Conservation (phyloP, 75 land plant genomes). For the Ceratopteris richardii region DNA sequence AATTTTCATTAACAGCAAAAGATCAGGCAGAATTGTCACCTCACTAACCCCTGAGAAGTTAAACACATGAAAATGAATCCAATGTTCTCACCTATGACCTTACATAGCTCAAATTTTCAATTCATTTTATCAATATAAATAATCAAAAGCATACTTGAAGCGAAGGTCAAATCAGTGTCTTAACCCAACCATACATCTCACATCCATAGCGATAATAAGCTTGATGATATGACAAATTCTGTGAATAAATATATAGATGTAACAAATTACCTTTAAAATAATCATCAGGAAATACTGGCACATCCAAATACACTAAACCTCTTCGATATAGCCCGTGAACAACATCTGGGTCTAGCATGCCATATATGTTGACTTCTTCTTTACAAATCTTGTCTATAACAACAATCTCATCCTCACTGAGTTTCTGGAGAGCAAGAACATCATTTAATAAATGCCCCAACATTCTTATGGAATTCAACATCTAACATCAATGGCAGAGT, state of each 20-base stretch:
- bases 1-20: too few species aligned
- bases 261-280: constrained; percentile 74
- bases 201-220: too few species aligned
- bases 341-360: constrained; percentile 81
- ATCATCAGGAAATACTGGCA: constrained; percentile 97
- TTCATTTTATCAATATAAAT: too few species aligned
- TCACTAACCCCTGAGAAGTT: too few species aligned
- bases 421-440: constrained; percentile 46
- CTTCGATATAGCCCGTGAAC: constrained; percentile 62
- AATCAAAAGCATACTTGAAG: too few species aligned
- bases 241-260: not conserved
- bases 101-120: too few species aligned
- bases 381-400: constrained; percentile 90
- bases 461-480: not conserved
- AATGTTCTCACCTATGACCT: too few species aligned
- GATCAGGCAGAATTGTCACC: too few species aligned
- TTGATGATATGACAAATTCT: too few species aligned
- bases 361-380: constrained; percentile 78
- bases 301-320: constrained; percentile 92
- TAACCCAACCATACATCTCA: too few species aligned
- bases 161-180: too few species aligned
- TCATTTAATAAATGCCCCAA: not conserved
- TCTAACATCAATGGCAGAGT: not conserved
- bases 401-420: constrained; percentile 84
- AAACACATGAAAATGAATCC: too few species aligned